These are phyloP conservation scores for Fusarium equiseti DNA, from an alignment of 2,329 filamentous ascomycete species.

Conservation along the genomic window DNA sequence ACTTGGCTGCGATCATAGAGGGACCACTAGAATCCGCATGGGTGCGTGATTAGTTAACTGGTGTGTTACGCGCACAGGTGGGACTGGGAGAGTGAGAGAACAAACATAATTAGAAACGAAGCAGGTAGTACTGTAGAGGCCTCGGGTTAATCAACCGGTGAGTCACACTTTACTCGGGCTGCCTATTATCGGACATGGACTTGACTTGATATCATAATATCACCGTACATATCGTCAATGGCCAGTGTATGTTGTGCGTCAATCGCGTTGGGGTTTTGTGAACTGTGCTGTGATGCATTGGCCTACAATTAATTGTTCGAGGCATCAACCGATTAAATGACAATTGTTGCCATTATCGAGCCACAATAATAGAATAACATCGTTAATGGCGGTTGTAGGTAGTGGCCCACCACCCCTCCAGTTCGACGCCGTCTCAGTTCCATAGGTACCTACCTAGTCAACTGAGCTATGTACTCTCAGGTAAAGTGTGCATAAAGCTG, in stretches of 20 bases:
- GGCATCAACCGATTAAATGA: slow-evolving; percentile 1
- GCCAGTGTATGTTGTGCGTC: slow-evolving; percentile 7
- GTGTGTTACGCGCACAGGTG: slow-evolving; percentile 32
- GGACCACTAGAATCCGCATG: slow-evolving; percentile 36
- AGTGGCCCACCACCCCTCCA: slow-evolving; percentile 33
- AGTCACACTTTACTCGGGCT: slow-evolving; percentile 28
- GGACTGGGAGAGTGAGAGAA: slow-evolving; percentile 12
- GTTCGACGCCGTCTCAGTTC: slow-evolving; percentile 19
- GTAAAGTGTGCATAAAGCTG: slow-evolving; percentile 15
- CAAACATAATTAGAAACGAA: slow-evolving; percentile 24
- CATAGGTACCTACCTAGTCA: background rate
- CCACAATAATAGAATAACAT: slow-evolving; percentile 6
- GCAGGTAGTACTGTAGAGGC: background rate
- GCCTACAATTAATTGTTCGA: slow-evolving; percentile 7
- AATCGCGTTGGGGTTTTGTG: slow-evolving; percentile 34
- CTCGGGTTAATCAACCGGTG: slow-evolving; percentile 27
- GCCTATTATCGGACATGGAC: slow-evolving; percentile 21
- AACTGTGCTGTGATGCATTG: slow-evolving; percentile 8
- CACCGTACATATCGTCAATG: background rate
- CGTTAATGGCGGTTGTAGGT: slow-evolving; percentile 8
- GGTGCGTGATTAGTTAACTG: slow-evolving; percentile 35
- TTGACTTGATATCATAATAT: background rate
- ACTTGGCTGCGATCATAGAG: slow-evolving; percentile 35
- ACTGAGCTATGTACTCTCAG: slow-evolving; percentile 4
- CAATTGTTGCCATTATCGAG: slow-evolving; percentile 16